Evolutionary conservation across 306 rosid genomes (phyloP).

Genomic region (Cucurbita pepo): DNA sequence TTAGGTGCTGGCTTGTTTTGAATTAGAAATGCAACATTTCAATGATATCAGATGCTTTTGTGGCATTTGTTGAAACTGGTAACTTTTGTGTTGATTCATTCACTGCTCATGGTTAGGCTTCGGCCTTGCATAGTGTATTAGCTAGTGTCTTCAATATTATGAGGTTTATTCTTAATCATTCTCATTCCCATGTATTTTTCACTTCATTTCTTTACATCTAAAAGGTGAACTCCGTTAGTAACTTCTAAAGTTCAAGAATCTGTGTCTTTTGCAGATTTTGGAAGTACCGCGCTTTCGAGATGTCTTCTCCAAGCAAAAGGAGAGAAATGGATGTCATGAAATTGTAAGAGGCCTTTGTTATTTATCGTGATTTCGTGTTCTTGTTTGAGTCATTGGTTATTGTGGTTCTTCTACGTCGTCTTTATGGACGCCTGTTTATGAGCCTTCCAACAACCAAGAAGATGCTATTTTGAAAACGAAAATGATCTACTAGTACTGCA

Average conservation of each 20-base stretch:
- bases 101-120: neutral
- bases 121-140: neutral
- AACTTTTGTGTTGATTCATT: neutral
- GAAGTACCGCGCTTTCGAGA: constrained; percentile 26
- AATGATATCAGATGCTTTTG: neutral
- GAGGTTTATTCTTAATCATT: neutral
- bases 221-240: neutral
- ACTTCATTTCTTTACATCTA: neutral
- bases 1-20: neutral
- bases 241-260: neutral
- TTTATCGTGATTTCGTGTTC: neutral
- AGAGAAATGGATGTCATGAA: constrained; percentile 99
- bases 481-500: neutral
- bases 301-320: constrained; percentile 99
- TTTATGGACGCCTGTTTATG: neutral
- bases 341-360: constrained; percentile 41
- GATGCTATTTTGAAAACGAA: neutral
- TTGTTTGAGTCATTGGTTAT: neutral
- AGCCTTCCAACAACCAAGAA: neutral
- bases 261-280: constrained; percentile 27
- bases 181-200: neutral
- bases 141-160: neutral
- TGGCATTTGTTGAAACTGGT: neutral
- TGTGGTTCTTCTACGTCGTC: neutral
- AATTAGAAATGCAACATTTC: neutral